Evolutionary conservation across 495 filamentous ascomycete species (phyloP), one percentile per base, ranked within the genome.

Genomic region (Wilcoxina mikolae): DNA sequence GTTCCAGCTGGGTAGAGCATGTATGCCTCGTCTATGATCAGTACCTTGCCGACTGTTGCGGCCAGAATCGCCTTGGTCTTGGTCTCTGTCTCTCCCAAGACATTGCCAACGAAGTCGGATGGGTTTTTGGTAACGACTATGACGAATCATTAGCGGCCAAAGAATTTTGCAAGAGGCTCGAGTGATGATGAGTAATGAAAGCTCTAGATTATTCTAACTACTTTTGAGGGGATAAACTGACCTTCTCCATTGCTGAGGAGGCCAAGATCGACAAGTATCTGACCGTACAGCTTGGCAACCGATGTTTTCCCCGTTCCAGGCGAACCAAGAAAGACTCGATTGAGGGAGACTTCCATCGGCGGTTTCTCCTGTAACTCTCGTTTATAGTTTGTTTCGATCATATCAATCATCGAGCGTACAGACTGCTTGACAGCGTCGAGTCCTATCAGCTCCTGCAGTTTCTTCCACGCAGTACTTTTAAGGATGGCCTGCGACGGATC

Each of bases 231-330:
- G 27, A 28, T 20, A 31, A 26, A 43, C 69, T 59, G 65, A 80
- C 78, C 78, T 73, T 84, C 78, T 0, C 78, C 77, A 50, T 76
- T 81, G 0, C 69, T 73, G 3, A 84, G 60, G 17, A 78, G 33
- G 0, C 79, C 79, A 9, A 82, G 63, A 35, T 78, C 71, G 0
- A 71, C 77, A 0, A 84, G 66, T 15, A 83, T 78, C 53, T 75
- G 66, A 0, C 78, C 81, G 55, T 82, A 88, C 1, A 86, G 62
- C 63, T 83, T 82, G 0, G 81, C 84, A 0, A 88, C 79, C 0
- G 81, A 74, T 0, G 83, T 87, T 58, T 87, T 88, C 0, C 84
- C 83, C 0, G 81, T 86, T 0, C 81, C 83, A 1, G 81, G 83
- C 24, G 71, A 73, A 0, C 82, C 83, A 1, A 85, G 63, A 46